Evolutionary conservation across 306 rosid genomes (phyloP).

Genomic region (Acmispon strigosus): DNA sequence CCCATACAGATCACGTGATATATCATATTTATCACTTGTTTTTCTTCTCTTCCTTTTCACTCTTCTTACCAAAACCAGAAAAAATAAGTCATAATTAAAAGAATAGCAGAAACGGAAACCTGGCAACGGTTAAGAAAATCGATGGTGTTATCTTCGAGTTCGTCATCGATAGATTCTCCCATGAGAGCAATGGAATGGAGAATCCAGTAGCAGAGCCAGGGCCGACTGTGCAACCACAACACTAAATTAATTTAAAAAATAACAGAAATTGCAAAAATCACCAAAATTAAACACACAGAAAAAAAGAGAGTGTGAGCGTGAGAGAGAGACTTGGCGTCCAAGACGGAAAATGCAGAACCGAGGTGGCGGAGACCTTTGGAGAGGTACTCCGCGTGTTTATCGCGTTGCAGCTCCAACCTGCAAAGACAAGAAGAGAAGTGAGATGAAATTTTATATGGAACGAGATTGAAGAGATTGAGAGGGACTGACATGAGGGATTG

Average conservation of each 20-base stretch:
- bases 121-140: slow-evolving; percentile 82
- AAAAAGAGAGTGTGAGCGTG: not conserved
- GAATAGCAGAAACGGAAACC: slow-evolving; percentile 36
- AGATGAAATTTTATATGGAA: not conserved
- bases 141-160: slow-evolving; percentile 39
- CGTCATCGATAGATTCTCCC: slow-evolving; percentile 58
- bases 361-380: slow-evolving; percentile 57
- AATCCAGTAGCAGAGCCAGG: slow-evolving; percentile 96
- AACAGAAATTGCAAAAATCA: not conserved
- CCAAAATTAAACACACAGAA: not conserved
- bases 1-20: too few relatives aligned
- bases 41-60: too few relatives aligned
- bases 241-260: not conserved
- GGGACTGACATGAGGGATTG: slow-evolving; percentile 41
- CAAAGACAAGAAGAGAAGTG: not conserved
- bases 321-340: slow-evolving; percentile 69
- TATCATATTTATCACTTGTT: too few relatives aligned
- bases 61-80: too few relatives aligned
- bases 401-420: slow-evolving; percentile 79
- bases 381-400: slow-evolving; percentile 59
- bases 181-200: slow-evolving; percentile 74
- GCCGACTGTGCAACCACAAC: slow-evolving; percentile 56
- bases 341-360: slow-evolving; percentile 48
- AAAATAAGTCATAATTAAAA: not conserved
- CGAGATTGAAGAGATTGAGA: not conserved